Evolutionary conservation across 1,284 basidiomycete species (phyloP), one percentile per base, ranked within the genome.

Genomic region (Anthracocystis walkeri): DNA sequence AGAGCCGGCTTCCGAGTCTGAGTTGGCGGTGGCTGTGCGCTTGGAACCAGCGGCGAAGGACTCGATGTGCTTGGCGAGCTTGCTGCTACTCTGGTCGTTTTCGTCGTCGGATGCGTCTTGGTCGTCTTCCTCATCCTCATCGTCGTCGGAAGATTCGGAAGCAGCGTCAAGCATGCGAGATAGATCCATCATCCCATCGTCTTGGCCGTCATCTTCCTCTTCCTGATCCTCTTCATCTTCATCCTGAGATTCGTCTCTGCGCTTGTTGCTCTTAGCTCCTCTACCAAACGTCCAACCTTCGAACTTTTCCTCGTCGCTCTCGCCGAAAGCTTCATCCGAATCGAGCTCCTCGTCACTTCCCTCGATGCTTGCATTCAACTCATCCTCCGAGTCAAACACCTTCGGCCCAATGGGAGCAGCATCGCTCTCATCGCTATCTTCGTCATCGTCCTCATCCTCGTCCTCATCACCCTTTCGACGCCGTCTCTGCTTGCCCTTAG

Each of bases 281-380:
- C 44, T 57, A 4, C 63, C 65, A 50, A 81, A 78, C 5, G 62
- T 66, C 66, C 71, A 80, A 6, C 70, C 77, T 27, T 68, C 58
- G 10, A 78, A 82, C 50, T 63, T 69, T 33, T 85, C 81, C 41
- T 85, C 80, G 57, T 84, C 83, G 60, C 74, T 75, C 42, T 82
- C 79, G 33, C 76, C 83, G 54, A 84, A 85, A 8, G 83, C 83
- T 33, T 85, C 82, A 51, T 85, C 83, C 8, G 71, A 77, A 50
- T 85, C 83, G 23, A 85, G 78, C 56, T 84, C 83, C 48, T 83
- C 81, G 51, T 84, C 83, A n/a, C 78, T 78, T 7, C 68, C 72
- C 41, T 75, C 62, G 44, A 81, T 75, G 23, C 67, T 56, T 18
- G 58, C 71, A 33, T 77, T 64, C 33, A 75, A 16, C 66, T 80